These are phyloP conservation scores for Tothia fuscella DNA, from an alignment of 2,329 filamentous ascomycete genomes.

Conservation along the genomic window DNA sequence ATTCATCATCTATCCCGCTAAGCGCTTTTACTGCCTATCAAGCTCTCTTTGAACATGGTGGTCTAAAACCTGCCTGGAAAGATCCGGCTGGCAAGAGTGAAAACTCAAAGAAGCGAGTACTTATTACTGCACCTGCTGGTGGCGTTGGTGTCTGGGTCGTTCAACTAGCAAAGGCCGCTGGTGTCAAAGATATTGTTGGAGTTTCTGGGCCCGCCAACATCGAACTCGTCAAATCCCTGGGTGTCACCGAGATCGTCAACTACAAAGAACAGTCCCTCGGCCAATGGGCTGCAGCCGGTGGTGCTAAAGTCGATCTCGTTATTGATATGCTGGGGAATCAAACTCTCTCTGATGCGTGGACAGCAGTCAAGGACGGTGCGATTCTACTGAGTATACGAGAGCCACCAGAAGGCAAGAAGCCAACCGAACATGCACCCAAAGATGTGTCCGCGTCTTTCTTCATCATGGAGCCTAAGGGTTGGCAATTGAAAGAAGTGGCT, in stretches of 20 bases:
- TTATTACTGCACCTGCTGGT: slow-evolving; percentile 30
- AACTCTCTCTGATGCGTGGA: slow-evolving; percentile 6
- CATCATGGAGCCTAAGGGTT: slow-evolving; percentile 9
- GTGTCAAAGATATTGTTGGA: slow-evolving; percentile 26
- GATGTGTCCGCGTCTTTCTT: slow-evolving; percentile 4
- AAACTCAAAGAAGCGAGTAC: slow-evolving; percentile 19
- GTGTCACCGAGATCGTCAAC: slow-evolving; percentile 28
- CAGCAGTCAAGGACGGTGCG: slow-evolving; percentile 5
- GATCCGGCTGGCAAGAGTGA: not conserved
- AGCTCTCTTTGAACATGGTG: slow-evolving; percentile 22
- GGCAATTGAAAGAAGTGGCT: slow-evolving; percentile 9
- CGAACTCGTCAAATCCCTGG: slow-evolving; percentile 20
- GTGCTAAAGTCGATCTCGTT: slow-evolving; percentile 6
- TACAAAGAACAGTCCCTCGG: slow-evolving; percentile 19
- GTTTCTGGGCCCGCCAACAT: slow-evolving; percentile 22
- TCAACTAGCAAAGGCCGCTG: slow-evolving; percentile 26
- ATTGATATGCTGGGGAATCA: slow-evolving; percentile 7
- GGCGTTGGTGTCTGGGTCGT: slow-evolving; percentile 31
- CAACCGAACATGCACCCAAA: not conserved
- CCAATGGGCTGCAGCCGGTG: not conserved
- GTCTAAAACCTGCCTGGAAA: not conserved
- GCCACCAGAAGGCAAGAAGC: not conserved
- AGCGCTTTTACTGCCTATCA: slow-evolving; percentile 32
- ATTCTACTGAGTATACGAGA: slow-evolving; percentile 4
- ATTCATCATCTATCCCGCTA: slow-evolving; percentile 28